Evolutionary conservation across 148 eudicot species (phyloP), one percentile per base, ranked within the genome.

Genomic region (Nepenthes mirabilis): DNA sequence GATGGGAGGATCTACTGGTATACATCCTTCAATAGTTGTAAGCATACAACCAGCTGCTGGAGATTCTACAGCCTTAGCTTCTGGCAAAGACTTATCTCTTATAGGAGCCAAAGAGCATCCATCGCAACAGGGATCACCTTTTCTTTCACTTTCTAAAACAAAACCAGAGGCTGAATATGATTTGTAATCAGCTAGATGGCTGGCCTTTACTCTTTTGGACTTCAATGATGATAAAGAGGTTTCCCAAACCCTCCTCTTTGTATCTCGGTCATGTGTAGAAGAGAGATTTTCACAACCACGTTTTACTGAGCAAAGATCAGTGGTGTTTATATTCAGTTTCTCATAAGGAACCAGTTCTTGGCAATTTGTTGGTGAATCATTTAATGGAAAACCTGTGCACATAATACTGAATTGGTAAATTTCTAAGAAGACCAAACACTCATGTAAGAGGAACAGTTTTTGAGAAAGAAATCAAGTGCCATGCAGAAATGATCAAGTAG

Each of bases 121-220:
- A 65, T 66, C 57, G 66, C 33, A 34, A 52, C 36, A 23, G 23
- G 23, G 57, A 55, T 61, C 63, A 37, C 67, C 64, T 59, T 55
- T 63, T 53, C 45, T 72, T 61, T 73, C 67, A 43, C 66, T 65
- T 50, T 64, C 72, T 53, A 59, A 59, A 63, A 37, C 57, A 61
- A 61, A 56, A 69, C 53, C 73, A 53, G 66, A 52, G 54, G 12
- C 45, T 54, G 67, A 65, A 74, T 56, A 73, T 52, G 72, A 69
- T 51, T 63, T 70, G 60, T 68, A 47, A 52, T 74, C 85, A 10
- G 52, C 52, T 49, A 6, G 52, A 65, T 78, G 84, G 57, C 87
- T 61, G 36, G 91, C 97, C 74, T 82, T 90, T 55, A 90, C 82
- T 79, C 87, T 87, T 68, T 90, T 90, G 52, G 95, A 87, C 54